Percentiles rank a stretch among this genome's conserved stretches.
These are phyloP conservation scores for Ustilago bromivora DNA, from an alignment of 1,284 basidiomycete genomes.

Conservation along the genomic window DNA sequence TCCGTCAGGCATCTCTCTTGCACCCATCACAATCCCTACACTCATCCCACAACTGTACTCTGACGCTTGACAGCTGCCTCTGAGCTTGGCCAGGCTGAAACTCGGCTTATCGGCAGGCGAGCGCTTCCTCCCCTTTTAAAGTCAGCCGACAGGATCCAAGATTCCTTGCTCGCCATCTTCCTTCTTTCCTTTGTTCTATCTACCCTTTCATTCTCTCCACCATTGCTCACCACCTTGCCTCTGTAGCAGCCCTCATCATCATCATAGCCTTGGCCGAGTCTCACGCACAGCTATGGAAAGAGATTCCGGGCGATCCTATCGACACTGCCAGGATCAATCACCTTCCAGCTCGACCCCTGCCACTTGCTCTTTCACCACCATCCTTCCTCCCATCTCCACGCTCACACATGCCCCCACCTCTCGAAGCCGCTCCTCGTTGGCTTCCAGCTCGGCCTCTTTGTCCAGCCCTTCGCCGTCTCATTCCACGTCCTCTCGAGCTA, in stretches of 20 bases:
- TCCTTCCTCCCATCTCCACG: slow-evolving; percentile 29
- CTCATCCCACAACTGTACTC: background rate
- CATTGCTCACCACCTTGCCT: background rate
- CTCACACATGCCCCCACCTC: slow-evolving; percentile 1
- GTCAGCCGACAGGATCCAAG: background rate
- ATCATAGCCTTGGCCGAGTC: slow-evolving; percentile 4
- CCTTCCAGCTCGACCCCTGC: slow-evolving; percentile 20
- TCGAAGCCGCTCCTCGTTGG: slow-evolving; percentile 14
- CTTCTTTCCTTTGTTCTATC: slow-evolving; percentile 6
- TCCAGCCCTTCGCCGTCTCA: slow-evolving; percentile 24
- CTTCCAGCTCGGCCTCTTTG: slow-evolving; percentile 17
- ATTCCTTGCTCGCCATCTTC: background rate
- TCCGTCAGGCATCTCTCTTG: background rate
- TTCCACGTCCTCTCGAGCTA: slow-evolving; percentile 19
- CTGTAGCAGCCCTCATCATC: background rate
- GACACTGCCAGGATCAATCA: slow-evolving; percentile 19
- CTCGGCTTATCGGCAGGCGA: background rate
- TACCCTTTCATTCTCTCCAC: background rate
- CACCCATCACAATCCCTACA: background rate
- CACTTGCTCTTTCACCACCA: slow-evolving; percentile 9
- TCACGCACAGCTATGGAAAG: slow-evolving; percentile 29
- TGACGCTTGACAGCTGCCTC: background rate
- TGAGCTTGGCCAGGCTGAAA: background rate
- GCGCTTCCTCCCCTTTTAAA: slow-evolving; percentile 14
- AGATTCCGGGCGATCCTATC: slow-evolving; percentile 11